A percentile compares a stretch with the other conserved stretches of the same genome.
Conservation (phyloP, 169 alveolate genomes). For the Plasmodium vivax region DNA sequence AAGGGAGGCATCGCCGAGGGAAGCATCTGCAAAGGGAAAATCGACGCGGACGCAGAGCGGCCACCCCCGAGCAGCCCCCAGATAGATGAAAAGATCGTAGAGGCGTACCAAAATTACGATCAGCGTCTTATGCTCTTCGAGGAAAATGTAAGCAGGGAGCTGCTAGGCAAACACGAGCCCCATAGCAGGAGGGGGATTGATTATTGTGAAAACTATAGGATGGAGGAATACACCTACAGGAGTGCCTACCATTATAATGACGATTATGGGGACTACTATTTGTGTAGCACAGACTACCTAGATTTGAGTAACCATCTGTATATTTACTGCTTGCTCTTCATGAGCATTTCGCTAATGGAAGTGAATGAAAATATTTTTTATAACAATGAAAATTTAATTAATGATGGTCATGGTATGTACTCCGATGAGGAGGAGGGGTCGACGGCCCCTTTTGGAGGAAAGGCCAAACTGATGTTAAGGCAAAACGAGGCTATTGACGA, state of each 20-base stretch:
- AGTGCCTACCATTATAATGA: conserved; percentile 16
- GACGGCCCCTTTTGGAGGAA: background rate
- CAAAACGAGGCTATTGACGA: background rate
- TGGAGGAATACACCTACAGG: background rate
- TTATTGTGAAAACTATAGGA: background rate
- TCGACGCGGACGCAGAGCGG: background rate
- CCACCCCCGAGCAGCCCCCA: background rate
- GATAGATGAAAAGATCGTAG: conserved; percentile 4
- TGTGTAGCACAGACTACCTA: conserved; percentile 11
- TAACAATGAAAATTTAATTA: conserved; percentile 3
- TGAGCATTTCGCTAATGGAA: conserved; percentile 52
- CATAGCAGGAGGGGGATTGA: background rate
- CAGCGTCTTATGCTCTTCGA: background rate
- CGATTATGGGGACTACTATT: conserved; percentile 14
- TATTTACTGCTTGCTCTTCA: conserved; percentile 66
- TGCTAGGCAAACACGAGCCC: conserved; percentile 27
- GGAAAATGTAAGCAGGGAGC: conserved; percentile 43
- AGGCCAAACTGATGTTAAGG: background rate
- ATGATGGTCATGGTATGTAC: conserved; percentile 11
- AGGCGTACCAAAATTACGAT: conserved; percentile 8
- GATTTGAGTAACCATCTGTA: conserved; percentile 50
- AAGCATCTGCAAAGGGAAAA: background rate
- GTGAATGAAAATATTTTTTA: conserved; percentile 46
- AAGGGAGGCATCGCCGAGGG: background rate
- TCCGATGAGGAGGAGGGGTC: background rate